A percentile compares a stretch with the other conserved stretches of the same genome.
phyloP scores from a whole-genome alignment of 768 basidiomycete species.

The Saitozyma sp. region DNA sequence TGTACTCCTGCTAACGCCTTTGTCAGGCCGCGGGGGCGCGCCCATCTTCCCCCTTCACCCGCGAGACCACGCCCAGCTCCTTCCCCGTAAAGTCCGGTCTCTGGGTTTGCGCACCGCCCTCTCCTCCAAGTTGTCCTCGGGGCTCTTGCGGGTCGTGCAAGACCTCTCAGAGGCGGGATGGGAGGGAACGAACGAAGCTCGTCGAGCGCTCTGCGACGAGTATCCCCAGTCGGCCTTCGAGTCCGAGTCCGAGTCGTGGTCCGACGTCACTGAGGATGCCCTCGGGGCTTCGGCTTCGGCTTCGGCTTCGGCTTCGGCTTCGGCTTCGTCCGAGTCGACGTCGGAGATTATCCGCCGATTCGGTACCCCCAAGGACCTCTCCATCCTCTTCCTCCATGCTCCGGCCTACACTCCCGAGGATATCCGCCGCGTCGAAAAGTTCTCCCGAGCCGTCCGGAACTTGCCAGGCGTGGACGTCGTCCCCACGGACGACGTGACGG shows the following conservation, averaged over 20 bases:
- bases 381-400: slow-evolving; percentile 46
- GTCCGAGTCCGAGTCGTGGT: slow-evolving; percentile 54
- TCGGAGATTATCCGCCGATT: slow-evolving; percentile 25
- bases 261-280: slow-evolving; percentile 53
- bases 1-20: slow-evolving; percentile 55
- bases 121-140: slow-evolving; percentile 75
- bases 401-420: slow-evolving; percentile 8
- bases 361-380: slow-evolving; percentile 33
- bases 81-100: slow-evolving; percentile 87
- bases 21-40: slow-evolving; percentile 72
- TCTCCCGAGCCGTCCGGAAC: slow-evolving; percentile 69
- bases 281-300: neutral
- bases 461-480: slow-evolving; percentile 67
- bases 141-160: slow-evolving; percentile 70
- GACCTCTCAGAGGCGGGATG: slow-evolving; percentile 43
- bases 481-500: slow-evolving; percentile 61
- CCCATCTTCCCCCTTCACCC: slow-evolving; percentile 88
- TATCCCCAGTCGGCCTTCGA: neutral
- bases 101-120: slow-evolving; percentile 92
- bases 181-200: slow-evolving; percentile 57
- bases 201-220: slow-evolving; percentile 66
- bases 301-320: too few species aligned
- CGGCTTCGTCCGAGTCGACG: slow-evolving; percentile 52
- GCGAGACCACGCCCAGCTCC: slow-evolving; percentile 84
- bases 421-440: slow-evolving; percentile 18